Conservation (phyloP, 2,329 filamentous ascomycete genomes). For the Penicillium sp. region DNA sequence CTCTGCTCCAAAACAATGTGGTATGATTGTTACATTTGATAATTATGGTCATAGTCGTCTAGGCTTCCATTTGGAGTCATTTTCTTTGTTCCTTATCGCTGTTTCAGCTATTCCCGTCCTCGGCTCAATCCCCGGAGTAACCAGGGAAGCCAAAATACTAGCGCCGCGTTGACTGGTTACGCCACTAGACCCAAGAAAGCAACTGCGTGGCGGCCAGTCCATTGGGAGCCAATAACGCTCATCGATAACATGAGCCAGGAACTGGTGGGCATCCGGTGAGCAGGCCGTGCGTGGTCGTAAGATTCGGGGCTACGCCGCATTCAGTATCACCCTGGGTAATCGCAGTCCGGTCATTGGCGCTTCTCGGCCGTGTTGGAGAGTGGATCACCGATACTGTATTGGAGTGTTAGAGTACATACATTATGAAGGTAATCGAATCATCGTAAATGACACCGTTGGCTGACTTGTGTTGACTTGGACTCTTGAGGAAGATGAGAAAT, state of each 20-base stretch:
- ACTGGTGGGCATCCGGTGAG: constrained; percentile 15
- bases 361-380: constrained; percentile 4
- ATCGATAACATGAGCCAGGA: constrained; percentile 15
- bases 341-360: constrained; percentile 10
- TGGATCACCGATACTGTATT: constrained; percentile 10
- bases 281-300: constrained; percentile 23
- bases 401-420: neutral
- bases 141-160: constrained; percentile 9
- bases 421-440: neutral
- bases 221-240: constrained; percentile 2
- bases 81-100: neutral
- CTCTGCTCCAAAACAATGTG: too few species aligned
- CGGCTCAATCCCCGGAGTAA: constrained; percentile 9
- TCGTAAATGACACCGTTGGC: neutral
- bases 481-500: neutral
- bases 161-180: constrained; percentile 6
- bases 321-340: constrained; percentile 22
- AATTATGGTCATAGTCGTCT: neutral
- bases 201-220: constrained; percentile 7
- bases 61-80: neutral
- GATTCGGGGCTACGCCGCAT: constrained; percentile 19
- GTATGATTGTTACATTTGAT: too few species aligned
- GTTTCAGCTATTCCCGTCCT: constrained; percentile 3
- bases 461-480: neutral
- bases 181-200: constrained; percentile 12